Evolutionary conservation across 805 yeast genomes (phyloP).

Genomic region (Wickerhamiella alocasiicola): DNA sequence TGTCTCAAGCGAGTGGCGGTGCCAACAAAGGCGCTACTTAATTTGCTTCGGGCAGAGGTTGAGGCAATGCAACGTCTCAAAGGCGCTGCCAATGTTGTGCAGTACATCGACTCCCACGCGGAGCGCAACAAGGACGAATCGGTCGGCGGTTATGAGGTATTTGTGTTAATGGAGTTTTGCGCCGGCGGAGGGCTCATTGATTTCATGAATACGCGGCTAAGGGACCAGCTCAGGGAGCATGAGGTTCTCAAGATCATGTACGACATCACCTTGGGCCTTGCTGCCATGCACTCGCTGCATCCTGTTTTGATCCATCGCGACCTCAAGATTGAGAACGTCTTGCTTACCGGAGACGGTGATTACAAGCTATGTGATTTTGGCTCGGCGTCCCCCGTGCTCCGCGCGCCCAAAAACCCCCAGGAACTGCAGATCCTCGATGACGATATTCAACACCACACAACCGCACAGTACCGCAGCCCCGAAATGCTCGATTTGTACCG

Average conservation of each 20-base stretch:
- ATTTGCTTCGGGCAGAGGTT: slow-evolving; percentile 81
- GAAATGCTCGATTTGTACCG: slow-evolving; percentile 88
- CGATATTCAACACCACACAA: slow-evolving; percentile 80
- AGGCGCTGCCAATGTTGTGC: slow-evolving; percentile 70
- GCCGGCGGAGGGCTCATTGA: slow-evolving; percentile 73
- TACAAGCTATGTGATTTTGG: slow-evolving; percentile 93
- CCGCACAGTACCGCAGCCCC: slow-evolving; percentile 91
- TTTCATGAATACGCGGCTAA: slow-evolving; percentile 75
- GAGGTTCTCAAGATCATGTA: slow-evolving; percentile 76
- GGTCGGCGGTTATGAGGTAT: slow-evolving; percentile 59
- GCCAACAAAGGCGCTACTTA: slow-evolving; percentile 76
- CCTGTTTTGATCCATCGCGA: slow-evolving; percentile 80
- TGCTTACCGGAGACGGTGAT: slow-evolving; percentile 51
- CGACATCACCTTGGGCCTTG: slow-evolving; percentile 68
- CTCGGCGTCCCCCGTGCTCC: slow-evolving; percentile 56
- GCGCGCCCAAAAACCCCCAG: slow-evolving; percentile 63
- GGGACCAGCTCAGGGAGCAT: slow-evolving; percentile 59
- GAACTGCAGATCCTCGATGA: slow-evolving; percentile 68
- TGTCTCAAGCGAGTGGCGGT: slow-evolving; percentile 93
- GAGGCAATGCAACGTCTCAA: slow-evolving; percentile 88
- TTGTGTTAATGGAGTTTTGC: slow-evolving; percentile 87
- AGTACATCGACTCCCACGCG: slow-evolving; percentile 92
- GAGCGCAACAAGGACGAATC: slow-evolving; percentile 41
- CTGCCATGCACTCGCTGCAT: slow-evolving; percentile 64
- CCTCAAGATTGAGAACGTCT: slow-evolving; percentile 85